Evolutionary conservation across 2,329 filamentous ascomycete species (phyloP), one percentile per base, ranked within the genome.

Genomic region (Diplodia intermedia): DNA sequence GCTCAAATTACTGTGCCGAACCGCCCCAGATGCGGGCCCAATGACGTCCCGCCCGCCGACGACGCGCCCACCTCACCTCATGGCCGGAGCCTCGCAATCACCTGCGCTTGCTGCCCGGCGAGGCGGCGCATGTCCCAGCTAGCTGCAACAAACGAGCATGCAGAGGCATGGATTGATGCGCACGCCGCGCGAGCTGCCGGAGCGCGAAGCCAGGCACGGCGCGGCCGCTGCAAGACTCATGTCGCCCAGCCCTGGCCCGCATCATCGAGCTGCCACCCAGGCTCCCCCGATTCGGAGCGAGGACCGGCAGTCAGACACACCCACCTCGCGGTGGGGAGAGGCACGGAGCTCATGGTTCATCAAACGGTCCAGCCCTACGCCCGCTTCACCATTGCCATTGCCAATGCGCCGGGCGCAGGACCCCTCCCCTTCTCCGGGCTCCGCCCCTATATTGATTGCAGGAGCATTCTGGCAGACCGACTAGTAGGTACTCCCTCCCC

Each of bases 1-100:
- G 60, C 43, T 63, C 43, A 63, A 63, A 63, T 63, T 63, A 63
- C 60, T 11, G n/a, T 53, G 60, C 60, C 60, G 60, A 49, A 50
- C 43, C 15, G 40, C 29, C 47, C 60, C 3, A 11, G 12, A 31
- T 38, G 60, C 43, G 43, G 60, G 60, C 60, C 60, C 60, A 63
- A 63, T 63, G 60, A 63, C 60, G 60, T 52, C 47, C 60, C 47
- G 57, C 49, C 29, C 43, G 47, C 60, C 29, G 26, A 18, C 57
- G 4, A 14, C 29, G 29, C 43, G 43, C 15, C 43, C 60, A 63
- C 20, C 60, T 52, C 60, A 63, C 29, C 40, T 50, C 23, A 50
- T 36, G 57, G 53, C 53, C 33, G 11, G 55, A 36, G 6, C 2
- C 55, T 8, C 23, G 20, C 20, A n/a, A 47, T 47, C 40, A 47